Conservation (phyloP, 2,329 filamentous ascomycete species). For the Exophiala dermatitidis region DNA sequence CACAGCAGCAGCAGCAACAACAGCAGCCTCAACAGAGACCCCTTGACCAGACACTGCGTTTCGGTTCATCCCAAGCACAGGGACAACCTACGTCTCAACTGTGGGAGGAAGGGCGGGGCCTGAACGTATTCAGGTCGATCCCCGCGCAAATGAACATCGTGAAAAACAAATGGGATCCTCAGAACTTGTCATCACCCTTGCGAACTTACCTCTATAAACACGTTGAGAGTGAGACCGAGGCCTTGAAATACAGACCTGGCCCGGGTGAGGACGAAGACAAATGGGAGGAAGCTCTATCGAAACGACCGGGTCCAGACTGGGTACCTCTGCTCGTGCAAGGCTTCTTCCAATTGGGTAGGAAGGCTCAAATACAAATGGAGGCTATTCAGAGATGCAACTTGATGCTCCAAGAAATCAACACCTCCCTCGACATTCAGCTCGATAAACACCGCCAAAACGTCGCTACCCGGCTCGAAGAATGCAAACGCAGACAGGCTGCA, state of each 20-base stretch:
- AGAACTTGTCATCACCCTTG: slow-evolving; percentile 47
- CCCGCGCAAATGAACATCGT: slow-evolving; percentile 55
- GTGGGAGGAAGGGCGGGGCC: slow-evolving; percentile 18
- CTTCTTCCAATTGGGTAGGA: slow-evolving; percentile 52
- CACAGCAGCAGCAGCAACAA: too few relatives aligned
- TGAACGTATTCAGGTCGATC: slow-evolving; percentile 52
- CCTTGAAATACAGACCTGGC: slow-evolving; percentile 55
- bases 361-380: slow-evolving; percentile 51
- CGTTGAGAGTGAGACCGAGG: slow-evolving; percentile 48
- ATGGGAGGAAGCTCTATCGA: slow-evolving; percentile 58
- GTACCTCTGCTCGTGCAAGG: slow-evolving; percentile 56
- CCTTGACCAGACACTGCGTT: slow-evolving; percentile 37
- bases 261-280: slow-evolving; percentile 52
- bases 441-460: slow-evolving; percentile 55
- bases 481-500: slow-evolving; percentile 52
- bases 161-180: slow-evolving; percentile 55
- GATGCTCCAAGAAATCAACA: slow-evolving; percentile 59
- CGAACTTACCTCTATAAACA: slow-evolving; percentile 59
- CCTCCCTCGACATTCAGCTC: slow-evolving; percentile 51
- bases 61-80: slow-evolving; percentile 40
- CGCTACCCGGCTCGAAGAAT: slow-evolving; percentile 52
- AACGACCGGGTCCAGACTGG: slow-evolving; percentile 50
- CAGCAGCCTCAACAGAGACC: slow-evolving; percentile 37
- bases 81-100: slow-evolving; percentile 32
- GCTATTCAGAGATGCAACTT: slow-evolving; percentile 52